Evolutionary conservation across 2,329 filamentous ascomycete genomes (phyloP), one percentile per base, ranked within the genome.

Genomic region (Gnomoniopsis smithogilvyi): DNA sequence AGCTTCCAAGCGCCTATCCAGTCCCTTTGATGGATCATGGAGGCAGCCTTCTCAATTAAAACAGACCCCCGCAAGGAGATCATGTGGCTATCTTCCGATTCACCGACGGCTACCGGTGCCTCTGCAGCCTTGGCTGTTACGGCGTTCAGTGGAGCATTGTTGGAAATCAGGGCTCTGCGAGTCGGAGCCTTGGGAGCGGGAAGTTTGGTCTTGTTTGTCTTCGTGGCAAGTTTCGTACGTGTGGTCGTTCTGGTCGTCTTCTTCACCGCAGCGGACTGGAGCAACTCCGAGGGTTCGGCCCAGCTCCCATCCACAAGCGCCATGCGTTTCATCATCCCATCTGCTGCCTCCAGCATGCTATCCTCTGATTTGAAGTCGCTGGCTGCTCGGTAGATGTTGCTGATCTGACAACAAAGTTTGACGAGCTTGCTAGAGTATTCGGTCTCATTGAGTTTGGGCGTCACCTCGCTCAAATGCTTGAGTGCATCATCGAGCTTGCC

Each of bases 401-500:
- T 80, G 6, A 87, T 72, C 64, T 82, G 78, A 56, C 82, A 84
- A 0, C 82, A 78, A 33, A 87, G 72, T 8, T 74, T 65, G 59
- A 81, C 71, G 64, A 74, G 67, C 63, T 75, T 67, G 71, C 72
- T 76, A 0, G 78, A 78, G 50, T 75, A 72, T 59, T 79, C 74
- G 3, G 78, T 73, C 1, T 70, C 67, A 0, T 80, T 76, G 45
- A 87, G 78, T 24, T 80, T 72, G 14, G 79, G 72, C 30, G 82
- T 78, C 7, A 83, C 83, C 38, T 81, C 78, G 6, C 79, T 74
- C 2, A 84, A 76, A n/a, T 82, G 73, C 24, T 81, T 76, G 1
- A 80, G 72, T 1, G 88, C 84, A 61, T 85, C 83, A 1, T 83
- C 76, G 2, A 86, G 71, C 54, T 85, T 78, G 22, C 83, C 82